Evolutionary conservation across 306 rosid genomes (phyloP).

Genomic region (Myrica gale): DNA sequence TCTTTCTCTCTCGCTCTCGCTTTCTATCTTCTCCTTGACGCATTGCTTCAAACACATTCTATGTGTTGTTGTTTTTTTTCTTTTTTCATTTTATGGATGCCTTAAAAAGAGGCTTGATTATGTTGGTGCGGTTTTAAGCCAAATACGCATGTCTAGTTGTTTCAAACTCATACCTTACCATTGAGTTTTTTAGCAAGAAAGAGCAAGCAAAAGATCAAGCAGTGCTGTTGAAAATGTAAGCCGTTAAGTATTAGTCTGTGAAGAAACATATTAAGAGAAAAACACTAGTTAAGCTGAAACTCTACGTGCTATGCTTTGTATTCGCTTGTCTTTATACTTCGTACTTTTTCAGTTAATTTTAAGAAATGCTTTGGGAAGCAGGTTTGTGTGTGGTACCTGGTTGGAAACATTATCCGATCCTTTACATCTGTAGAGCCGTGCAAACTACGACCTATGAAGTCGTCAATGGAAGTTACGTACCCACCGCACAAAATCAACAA

Average conservation of each 20-base stretch:
- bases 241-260: neutral
- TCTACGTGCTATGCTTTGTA: neutral
- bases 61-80: neutral
- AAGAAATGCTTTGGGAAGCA: constrained; percentile 19
- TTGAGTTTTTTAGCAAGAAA: neutral
- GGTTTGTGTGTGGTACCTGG: constrained; percentile 26
- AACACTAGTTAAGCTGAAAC: neutral
- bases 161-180: neutral
- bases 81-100: neutral
- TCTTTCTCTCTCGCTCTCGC: neutral
- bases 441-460: constrained; percentile 71
- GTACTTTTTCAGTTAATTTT: too few species aligned
- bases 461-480: constrained; percentile 76
- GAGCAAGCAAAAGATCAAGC: neutral
- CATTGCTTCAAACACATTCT: neutral
- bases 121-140: neutral
- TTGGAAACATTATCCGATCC: constrained; percentile 44
- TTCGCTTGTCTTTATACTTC: neutral
- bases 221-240: neutral
- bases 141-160: neutral
- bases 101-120: neutral
- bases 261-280: neutral
- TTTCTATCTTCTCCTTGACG: neutral
- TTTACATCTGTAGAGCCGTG: constrained; percentile 48
- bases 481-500: constrained; percentile 32